Conservation (phyloP, 2,329 filamentous ascomycete genomes). For the Aspergillus sp. region DNA sequence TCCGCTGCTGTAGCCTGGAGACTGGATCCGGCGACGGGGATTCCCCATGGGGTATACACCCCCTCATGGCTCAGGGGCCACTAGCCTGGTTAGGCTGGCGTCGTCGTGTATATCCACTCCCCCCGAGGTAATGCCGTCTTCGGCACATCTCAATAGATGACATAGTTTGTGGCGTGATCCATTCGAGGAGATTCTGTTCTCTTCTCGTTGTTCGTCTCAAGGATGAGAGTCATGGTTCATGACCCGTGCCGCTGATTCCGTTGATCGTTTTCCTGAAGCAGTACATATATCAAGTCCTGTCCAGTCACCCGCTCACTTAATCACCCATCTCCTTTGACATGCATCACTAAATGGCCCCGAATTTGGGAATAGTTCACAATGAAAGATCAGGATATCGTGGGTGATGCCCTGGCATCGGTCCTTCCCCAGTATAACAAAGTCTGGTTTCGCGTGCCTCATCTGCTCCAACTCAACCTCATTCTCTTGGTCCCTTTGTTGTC, state of each 20-base stretch:
- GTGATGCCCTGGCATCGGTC: constrained; percentile 28
- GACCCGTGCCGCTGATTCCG: neutral
- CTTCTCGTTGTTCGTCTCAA: neutral
- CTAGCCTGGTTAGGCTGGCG: too few relatives aligned
- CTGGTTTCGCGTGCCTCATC: constrained; percentile 46
- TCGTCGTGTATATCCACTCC: too few relatives aligned
- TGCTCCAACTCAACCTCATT: constrained; percentile 46
- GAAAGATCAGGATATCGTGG: constrained; percentile 26
- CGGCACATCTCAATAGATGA: too few relatives aligned
- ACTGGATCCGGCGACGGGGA: too few relatives aligned
- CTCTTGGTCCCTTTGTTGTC: constrained; percentile 46
- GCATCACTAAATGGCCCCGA: neutral
- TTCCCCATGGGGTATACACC: too few relatives aligned
- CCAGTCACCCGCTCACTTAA: neutral
- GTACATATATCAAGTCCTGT: neutral
- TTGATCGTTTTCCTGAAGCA: neutral
- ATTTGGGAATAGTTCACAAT: constrained; percentile 4
- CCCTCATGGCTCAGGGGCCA: too few relatives aligned
- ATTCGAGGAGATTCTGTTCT: neutral
- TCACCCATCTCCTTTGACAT: neutral
- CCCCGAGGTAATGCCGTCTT: too few relatives aligned
- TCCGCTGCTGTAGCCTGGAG: too few relatives aligned
- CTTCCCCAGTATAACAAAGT: constrained; percentile 41
- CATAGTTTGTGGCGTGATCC: neutral
- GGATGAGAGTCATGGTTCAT: neutral